Base-by-base conservation (phyloP, 1,139 yeast species). In the Hyphopichia fennica region DNA sequence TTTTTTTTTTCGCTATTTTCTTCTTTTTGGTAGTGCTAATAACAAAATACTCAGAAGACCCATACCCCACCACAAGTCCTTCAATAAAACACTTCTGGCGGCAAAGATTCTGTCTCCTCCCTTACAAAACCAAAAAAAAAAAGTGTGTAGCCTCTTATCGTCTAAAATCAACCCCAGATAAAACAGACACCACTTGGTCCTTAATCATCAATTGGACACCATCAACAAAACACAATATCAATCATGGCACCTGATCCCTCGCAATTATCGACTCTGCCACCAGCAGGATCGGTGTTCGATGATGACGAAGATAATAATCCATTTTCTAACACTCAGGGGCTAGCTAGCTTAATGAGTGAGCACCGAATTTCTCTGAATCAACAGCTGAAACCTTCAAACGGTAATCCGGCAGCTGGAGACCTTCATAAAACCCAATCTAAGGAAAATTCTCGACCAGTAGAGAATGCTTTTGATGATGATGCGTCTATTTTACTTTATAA, bases 241-340 rank as follows among this genome's bases (percentile, higher is more conserved):
- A n/a, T 9, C 28, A 25, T 25, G 28, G 28, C 28, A 25, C 28
- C 28, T 8, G 23, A 30, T n/a, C 28, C 34, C n/a, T 16, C 19
- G 18, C 14, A 8, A n/a, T 7, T 29, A 20, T 13, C 27, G 3
- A 11, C 16, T 5, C 16, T 10, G 15, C 35, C 19, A 14, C 35
- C 35, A 3, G 25, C 35, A 8, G 27, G 27, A 18, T 33, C 35
- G 9, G 35, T 33, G 9, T 33, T 33, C n/a, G 35, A 33, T 33
- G 35, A 33, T 17, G 81, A 75, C 33, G 82, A 77, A 50, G 80
- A 77, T 48, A 77, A 77, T 57, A 77, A 75, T 49, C 82, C 82
- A 3, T 75, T 76, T 44, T 61, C 73, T n/a, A 65, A 63, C 39
- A 58, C 61, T n/a, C 62, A 57, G 28, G 69, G 68, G 16, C 51